Base-by-base conservation (phyloP, 805 yeast species). In the Brettanomyces anomalus region DNA sequence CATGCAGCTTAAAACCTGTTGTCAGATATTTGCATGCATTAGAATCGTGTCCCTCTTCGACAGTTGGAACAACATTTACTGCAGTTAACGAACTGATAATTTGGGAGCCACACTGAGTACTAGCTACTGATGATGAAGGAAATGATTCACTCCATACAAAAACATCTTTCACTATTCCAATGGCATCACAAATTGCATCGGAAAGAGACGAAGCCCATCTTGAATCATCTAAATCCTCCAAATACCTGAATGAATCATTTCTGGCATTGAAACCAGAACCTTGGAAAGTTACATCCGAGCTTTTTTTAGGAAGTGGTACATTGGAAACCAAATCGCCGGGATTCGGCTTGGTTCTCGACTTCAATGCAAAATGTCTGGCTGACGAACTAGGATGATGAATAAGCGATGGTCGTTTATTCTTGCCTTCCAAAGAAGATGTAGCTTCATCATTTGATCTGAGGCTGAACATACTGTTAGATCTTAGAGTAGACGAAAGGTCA, bases 291-390 rank as follows among this genome's bases (percentile, higher is more conserved):
- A 30, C 14, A 5, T 39, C 41, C 10, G 34, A 21, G 11, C 7
- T n/a, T 6, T 13, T 2, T 39, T 54, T 47, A 24, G 56, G 52
- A 6, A 84, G 58, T 1, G 95, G 93, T 1, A 81, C 95, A 43
- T 82, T 84, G 0, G 95, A 83, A 10, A 88, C 62, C 41, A 88
- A 66, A 56, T 87, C 95, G 24, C 96, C 96, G 0, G 96, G 95
- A 53, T 83, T 86, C 15, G 79, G 65, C 4, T 74, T 62, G 42
- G 74, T 71, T 40, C 80, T 65, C 2, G 84, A 70, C 20, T 72
- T 75, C 31, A 82, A 61, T 4, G 62, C 74, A 33, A 76, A 74
- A 48, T 74, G 74, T 7, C 37, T 15, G 16, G 21, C 37, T 7
- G 37, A 35, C 5, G 24, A 16, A 33, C 35, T 33, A 8, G 18